phyloP scores from a whole-genome alignment of 306 rosid species.

The Trifolium fragiferum region DNA sequence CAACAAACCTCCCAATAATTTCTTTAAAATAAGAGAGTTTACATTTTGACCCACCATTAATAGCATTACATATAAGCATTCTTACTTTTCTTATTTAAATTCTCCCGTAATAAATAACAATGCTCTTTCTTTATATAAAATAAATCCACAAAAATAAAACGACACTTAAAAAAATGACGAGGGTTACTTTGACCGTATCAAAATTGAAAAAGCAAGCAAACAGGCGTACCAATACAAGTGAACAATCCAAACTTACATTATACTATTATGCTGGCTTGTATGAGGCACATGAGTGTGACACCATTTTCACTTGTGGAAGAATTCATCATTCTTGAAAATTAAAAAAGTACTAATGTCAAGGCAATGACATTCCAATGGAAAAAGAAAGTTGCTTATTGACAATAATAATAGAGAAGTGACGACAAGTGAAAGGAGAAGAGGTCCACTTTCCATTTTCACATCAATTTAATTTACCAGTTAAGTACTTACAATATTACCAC shows the following conservation, averaged over 20 bases:
- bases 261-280: neutral
- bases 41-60: too few relatives aligned
- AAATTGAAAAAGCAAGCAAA: conserved; percentile 28
- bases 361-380: neutral
- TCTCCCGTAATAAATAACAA: too few relatives aligned
- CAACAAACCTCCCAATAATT: too few relatives aligned
- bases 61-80: too few relatives aligned
- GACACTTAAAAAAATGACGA: neutral
- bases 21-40: too few relatives aligned
- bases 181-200: neutral
- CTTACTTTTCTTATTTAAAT: too few relatives aligned
- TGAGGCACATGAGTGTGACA: neutral
- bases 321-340: neutral
- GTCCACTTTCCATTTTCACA: neutral
- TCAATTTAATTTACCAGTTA: too few relatives aligned
- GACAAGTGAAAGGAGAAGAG: neutral
- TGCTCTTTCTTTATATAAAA: too few relatives aligned
- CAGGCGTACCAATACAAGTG: conserved; percentile 12
- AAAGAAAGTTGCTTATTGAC: neutral
- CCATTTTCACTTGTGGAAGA: neutral
- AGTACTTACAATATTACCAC: neutral
- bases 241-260: conserved; percentile 3
- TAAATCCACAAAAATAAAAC: too few relatives aligned
- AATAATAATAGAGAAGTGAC: neutral
- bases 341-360: neutral